Base-by-base conservation (phyloP, 2,329 filamentous ascomycete genomes). In the Penicillium sp. region DNA sequence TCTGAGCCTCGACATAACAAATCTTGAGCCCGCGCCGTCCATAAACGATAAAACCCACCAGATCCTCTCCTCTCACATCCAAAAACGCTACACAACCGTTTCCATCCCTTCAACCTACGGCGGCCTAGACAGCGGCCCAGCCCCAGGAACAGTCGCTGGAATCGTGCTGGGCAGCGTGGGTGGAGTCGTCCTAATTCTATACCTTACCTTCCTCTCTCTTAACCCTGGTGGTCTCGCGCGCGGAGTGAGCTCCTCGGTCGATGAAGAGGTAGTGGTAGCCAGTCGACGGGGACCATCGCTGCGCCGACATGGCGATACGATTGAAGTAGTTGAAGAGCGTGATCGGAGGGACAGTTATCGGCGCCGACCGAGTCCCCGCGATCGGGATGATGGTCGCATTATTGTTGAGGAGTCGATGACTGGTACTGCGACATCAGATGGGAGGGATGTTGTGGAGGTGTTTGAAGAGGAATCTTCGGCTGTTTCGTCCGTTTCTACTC, bases 41-140 rank as follows among this genome's bases (percentile, higher is more conserved):
- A n/a, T 47, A n/a, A 47, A 47, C 14, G 26, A 19, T 11, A 46
- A 45, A 27, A 46, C 43, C 27, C 27, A 53, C 42, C 27, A 45
- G 8, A 43, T 49, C 49, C 55, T 58, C 51, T 57, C 58, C 51
- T 57, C 9, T 3, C 52, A 59, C 54, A 57, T 64, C 42, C 49
- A 66, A 59, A 63, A 60, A 35, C 65, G 66, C 46, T 69, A 69
- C 58, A 64, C 63, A 54, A 72, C 75, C 51, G 63, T 77, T 63
- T 76, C 84, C 59, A 86, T 89, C 64, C 85, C 86, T 1, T 81
- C 83, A 26, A 84, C 84, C 63, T 89, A 89, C 72, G 78, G 80
- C 46, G 77, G 78, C 52, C 74, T 84, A 33, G 73, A 82, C 68
- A 66, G 74, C 26, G 81, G 84, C 6, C 84, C 84, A 0, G 47